These are phyloP conservation scores for Termitomyces sp. DNA, from an alignment of 768 basidiomycete species.

Conservation along the genomic window DNA sequence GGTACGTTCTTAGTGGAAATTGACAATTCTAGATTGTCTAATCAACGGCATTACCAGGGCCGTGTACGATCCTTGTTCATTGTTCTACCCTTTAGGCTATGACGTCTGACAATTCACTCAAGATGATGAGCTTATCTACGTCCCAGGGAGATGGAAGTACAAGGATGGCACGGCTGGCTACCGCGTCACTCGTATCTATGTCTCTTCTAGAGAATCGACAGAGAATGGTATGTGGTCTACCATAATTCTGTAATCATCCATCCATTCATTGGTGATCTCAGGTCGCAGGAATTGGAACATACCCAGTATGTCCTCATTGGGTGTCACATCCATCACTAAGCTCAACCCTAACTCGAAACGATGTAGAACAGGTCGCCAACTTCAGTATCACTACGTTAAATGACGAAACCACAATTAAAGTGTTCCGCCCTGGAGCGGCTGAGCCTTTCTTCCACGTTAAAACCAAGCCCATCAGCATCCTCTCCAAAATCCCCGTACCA, in stretches of 20 bases:
- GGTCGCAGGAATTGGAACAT: slow-evolving; percentile 34
- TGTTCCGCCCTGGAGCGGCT: slow-evolving; percentile 16
- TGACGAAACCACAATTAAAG: slow-evolving; percentile 22
- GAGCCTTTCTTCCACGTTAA: slow-evolving; percentile 29
- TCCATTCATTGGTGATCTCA: not conserved
- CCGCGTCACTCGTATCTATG: slow-evolving; percentile 32
- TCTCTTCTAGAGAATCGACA: slow-evolving; percentile 26
- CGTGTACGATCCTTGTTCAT: not conserved
- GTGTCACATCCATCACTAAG: too few relatives aligned
- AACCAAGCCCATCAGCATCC: slow-evolving; percentile 20
- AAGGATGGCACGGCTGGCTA: slow-evolving; percentile 18
- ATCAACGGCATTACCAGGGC: not conserved
- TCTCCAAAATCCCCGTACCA: slow-evolving; percentile 21
- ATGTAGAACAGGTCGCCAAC: slow-evolving; percentile 25
- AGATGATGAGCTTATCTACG: slow-evolving; percentile 32
- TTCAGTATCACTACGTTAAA: slow-evolving; percentile 20
- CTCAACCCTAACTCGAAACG: not conserved
- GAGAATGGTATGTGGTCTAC: slow-evolving; percentile 22
- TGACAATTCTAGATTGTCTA: too few relatives aligned
- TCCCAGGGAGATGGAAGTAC: slow-evolving; percentile 32
- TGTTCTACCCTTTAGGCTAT: not conserved
- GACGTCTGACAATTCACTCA: not conserved
- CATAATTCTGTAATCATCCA: not conserved
- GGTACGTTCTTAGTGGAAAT: slow-evolving; percentile 15
- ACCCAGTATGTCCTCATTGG: slow-evolving; percentile 19